phyloP scores from a whole-genome alignment of 169 alveolate species.

The Condylostoma magnum region DNA sequence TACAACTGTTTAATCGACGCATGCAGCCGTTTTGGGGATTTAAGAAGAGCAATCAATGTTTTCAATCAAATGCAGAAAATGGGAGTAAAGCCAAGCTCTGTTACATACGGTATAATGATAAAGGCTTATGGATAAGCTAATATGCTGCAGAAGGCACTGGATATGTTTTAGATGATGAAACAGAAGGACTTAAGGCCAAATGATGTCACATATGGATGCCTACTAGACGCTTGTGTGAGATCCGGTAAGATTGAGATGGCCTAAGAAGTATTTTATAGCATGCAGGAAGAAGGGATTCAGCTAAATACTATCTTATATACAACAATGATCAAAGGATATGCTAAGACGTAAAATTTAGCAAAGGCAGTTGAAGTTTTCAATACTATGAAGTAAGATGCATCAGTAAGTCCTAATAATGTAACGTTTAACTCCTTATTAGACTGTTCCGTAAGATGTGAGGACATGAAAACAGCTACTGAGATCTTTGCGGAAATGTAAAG shows the following conservation, averaged over 20 bases:
- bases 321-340: slow-evolving; percentile 78
- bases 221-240: slow-evolving; percentile 79
- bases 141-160: slow-evolving; percentile 65
- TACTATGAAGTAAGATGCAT: slow-evolving; percentile 59
- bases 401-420: slow-evolving; percentile 39
- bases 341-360: slow-evolving; percentile 57
- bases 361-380: slow-evolving; percentile 67
- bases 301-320: slow-evolving; percentile 78
- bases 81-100: slow-evolving; percentile 64
- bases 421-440: slow-evolving; percentile 74
- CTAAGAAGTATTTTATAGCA: slow-evolving; percentile 59
- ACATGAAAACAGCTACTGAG: slow-evolving; percentile 80
- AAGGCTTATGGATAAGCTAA: slow-evolving; percentile 82
- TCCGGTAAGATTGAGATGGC: slow-evolving; percentile 71
- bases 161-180: slow-evolving; percentile 65
- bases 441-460: slow-evolving; percentile 79
- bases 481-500: slow-evolving; percentile 82
- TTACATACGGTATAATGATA: slow-evolving; percentile 83
- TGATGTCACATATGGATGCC: slow-evolving; percentile 57
- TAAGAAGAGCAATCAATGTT: slow-evolving; percentile 61
- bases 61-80: slow-evolving; percentile 73
- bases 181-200: slow-evolving; percentile 55
- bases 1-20: slow-evolving; percentile 85
- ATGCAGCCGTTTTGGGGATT: slow-evolving; percentile 76
- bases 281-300: slow-evolving; percentile 58